Evolutionary conservation across 208 protist species (phyloP).

Genomic region (Wallacemonas rigidus): DNA sequence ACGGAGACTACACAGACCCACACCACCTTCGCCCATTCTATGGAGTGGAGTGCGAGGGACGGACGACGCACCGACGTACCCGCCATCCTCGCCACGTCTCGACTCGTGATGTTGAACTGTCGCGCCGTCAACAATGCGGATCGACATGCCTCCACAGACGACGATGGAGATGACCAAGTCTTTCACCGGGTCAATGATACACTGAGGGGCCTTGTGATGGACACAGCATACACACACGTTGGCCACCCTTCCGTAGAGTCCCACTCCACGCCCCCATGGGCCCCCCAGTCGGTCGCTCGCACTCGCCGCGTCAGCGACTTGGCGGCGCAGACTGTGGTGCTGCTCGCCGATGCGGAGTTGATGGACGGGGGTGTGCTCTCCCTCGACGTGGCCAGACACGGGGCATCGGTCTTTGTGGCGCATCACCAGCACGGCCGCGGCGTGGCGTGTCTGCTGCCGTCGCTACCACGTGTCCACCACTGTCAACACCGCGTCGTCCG

Average conservation of each 20-base stretch:
- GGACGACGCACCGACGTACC: no score
- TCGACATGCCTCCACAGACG: slow-evolving; percentile 42
- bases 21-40: no score
- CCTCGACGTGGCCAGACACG: slow-evolving; percentile 19
- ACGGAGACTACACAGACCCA: no score
- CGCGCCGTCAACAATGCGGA: slow-evolving; percentile 67
- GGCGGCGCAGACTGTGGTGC: slow-evolving; percentile 31
- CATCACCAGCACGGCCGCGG: slow-evolving; percentile 66
- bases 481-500: no score
- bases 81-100: slow-evolving; percentile 24
- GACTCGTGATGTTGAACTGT: slow-evolving; percentile 68
- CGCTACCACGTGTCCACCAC: slow-evolving; percentile 6
- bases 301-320: not conserved
- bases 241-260: slow-evolving; percentile 18
- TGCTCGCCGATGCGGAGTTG: slow-evolving; percentile 58
- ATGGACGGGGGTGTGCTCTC: slow-evolving; percentile 69
- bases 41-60: no score
- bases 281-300: no score
- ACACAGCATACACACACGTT: slow-evolving; percentile 28
- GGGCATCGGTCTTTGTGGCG: slow-evolving; percentile 32
- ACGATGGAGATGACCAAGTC: slow-evolving; percentile 43
- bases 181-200: slow-evolving; percentile 41
- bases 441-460: slow-evolving; percentile 55
- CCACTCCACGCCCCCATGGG: not conserved
- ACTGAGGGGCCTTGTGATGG: slow-evolving; percentile 17